Evolutionary conservation across 2,329 filamentous ascomycete species (phyloP), one percentile per base, ranked within the genome.

Genomic region (Ascosphaera aggregata): DNA sequence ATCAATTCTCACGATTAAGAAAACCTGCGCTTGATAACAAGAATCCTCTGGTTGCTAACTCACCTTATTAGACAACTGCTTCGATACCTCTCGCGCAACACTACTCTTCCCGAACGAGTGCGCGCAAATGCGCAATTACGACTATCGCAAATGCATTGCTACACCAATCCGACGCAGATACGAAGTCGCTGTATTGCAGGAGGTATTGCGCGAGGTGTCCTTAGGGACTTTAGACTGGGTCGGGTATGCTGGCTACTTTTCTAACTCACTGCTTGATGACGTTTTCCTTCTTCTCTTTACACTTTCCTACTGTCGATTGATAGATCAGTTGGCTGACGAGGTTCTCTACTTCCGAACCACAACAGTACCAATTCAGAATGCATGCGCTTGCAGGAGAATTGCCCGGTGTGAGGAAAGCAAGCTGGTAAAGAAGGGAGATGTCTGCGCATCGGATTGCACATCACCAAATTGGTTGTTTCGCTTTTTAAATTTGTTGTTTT

Each of bases 391-490:
- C 70, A 22, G 89, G 89, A 38, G 73, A 81, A 44, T 56, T 98
- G 39, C 86, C 89, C 0, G 89, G 89, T 50, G 89, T 98, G 40
- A 82, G 76, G 68, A 92, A 92, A 66, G 89, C 89, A 38, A 91
- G 80, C 60, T 98, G 89, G 89, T 98, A 80, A 49, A 42, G 4
- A 16, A 15, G 22, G 22, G 22, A 40, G 44, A 46, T 45, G 44
- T 43, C 45, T 43, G 19, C 36, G 18, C 22, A 37, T n/a, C n/a
- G n/a, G n/a, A n/a, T n/a, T n/a, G n/a, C n/a, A n/a, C n/a, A n/a
- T n/a, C n/a, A n/a, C n/a, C n/a, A n/a, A n/a, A n/a, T n/a, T n/a
- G n/a, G n/a, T n/a, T n/a, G n/a, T n/a, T n/a, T n/a, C n/a, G n/a
- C n/a, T n/a, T n/a, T n/a, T n/a, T n/a, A n/a, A n/a, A n/a, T n/a